phyloP scores from a whole-genome alignment of 2,329 filamentous ascomycete species.

The Curvularia eragrostidis region DNA sequence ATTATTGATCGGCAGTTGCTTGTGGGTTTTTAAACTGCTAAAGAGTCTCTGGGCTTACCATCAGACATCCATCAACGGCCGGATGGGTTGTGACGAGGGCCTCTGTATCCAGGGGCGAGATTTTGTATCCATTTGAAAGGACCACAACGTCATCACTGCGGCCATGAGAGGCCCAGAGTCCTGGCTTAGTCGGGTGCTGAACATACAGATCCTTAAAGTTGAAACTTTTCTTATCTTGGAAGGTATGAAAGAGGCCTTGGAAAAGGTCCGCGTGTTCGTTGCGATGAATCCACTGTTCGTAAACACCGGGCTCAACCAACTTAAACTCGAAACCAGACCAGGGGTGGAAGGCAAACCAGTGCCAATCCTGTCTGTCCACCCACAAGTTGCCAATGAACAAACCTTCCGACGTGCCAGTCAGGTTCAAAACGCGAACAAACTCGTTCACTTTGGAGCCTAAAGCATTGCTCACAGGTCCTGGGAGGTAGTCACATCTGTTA shows the following conservation, averaged over 20 bases:
- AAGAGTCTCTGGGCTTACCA: slow-evolving; percentile 10
- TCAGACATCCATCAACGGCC: slow-evolving; percentile 34
- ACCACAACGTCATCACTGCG: slow-evolving; percentile 30
- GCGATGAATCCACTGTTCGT: slow-evolving; percentile 49
- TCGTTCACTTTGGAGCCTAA: slow-evolving; percentile 27
- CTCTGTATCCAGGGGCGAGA: slow-evolving; percentile 27
- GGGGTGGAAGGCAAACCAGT: slow-evolving; percentile 33
- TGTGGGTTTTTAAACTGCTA: too few relatives aligned
- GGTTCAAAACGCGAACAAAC: slow-evolving; percentile 24
- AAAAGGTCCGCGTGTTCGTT: slow-evolving; percentile 30
- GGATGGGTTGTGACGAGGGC: slow-evolving; percentile 34
- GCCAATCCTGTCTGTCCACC: slow-evolving; percentile 25
- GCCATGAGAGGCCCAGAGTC: slow-evolving; percentile 27
- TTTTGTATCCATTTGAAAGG: slow-evolving; percentile 30
- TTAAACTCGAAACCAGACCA: slow-evolving; percentile 31
- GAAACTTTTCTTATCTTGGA: slow-evolving; percentile 20
- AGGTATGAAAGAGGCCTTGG: slow-evolving; percentile 33
- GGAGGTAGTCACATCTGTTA: too few relatives aligned
- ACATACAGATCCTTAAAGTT: slow-evolving; percentile 31
- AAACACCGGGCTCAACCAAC: slow-evolving; percentile 31
- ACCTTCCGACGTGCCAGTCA: slow-evolving; percentile 33
- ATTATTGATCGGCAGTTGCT: too few relatives aligned
- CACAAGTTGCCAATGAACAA: slow-evolving; percentile 28
- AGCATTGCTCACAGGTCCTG: slow-evolving; percentile 24
- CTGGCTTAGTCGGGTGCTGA: slow-evolving; percentile 26